phyloP scores from a whole-genome alignment of 257 asterid genomes.

The Gentiana dahurica region DNA sequence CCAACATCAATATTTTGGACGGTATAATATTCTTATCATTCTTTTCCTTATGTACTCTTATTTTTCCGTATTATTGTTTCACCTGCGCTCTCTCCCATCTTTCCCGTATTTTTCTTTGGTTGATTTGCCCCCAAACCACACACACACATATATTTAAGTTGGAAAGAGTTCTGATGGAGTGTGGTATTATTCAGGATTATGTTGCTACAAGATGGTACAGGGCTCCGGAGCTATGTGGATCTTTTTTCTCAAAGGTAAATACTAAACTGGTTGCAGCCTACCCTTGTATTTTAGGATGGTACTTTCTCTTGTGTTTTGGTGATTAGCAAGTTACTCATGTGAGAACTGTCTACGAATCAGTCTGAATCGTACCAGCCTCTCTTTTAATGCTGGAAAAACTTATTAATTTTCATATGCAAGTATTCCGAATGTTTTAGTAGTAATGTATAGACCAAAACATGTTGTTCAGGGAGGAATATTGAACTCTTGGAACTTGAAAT shows the following conservation, averaged over 20 bases:
- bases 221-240: conserved; percentile 98
- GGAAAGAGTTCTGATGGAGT: background rate
- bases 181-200: conserved; percentile 58
- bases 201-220: conserved; percentile 99
- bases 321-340: background rate
- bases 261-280: conserved; percentile 6
- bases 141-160: background rate
- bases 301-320: background rate
- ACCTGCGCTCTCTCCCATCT: too few species aligned
- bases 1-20: conserved; percentile 91
- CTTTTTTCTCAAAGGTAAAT: conserved; percentile 87
- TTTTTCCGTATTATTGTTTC: too few species aligned
- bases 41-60: too few species aligned
- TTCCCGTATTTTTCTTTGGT: too few species aligned
- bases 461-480: conserved; percentile 91
- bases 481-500: conserved; percentile 89
- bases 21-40: conserved; percentile 25
- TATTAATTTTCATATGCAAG: conserved; percentile 4
- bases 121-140: background rate
- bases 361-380: background rate
- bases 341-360: background rate
- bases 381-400: conserved; percentile 9
- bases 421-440: conserved; percentile 36
- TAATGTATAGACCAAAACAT: conserved; percentile 67
- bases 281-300: background rate